phyloP scores from a whole-genome alignment of 495 filamentous ascomycete genomes.

The Penicillium antarcticum region DNA sequence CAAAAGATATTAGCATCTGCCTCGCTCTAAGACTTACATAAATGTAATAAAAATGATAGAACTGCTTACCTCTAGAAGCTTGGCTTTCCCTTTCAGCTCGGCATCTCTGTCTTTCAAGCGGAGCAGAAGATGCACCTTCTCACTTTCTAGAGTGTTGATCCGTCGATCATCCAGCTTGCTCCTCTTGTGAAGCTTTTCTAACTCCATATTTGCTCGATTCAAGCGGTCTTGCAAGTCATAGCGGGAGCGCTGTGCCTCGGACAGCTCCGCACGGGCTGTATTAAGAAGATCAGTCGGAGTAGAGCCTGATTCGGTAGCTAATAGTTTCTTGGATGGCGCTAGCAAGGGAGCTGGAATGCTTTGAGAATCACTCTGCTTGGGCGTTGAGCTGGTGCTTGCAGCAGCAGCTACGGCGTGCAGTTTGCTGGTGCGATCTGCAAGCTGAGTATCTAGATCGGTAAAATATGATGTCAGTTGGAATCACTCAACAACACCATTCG shows the following conservation, averaged over 20 bases:
- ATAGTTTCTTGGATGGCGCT: constrained; percentile 23
- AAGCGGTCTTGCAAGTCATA: constrained; percentile 60
- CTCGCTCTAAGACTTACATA: too few relatives aligned
- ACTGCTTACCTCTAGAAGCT: constrained; percentile 64
- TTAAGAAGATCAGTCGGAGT: constrained; percentile 37
- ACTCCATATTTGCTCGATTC: constrained; percentile 55
- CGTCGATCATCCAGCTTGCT: constrained; percentile 51
- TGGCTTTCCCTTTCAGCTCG: constrained; percentile 77
- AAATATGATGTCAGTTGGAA: constrained; percentile 22
- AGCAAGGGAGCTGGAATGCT: constrained; percentile 12
- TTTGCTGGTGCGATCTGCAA: constrained; percentile 66
- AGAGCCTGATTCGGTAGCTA: constrained; percentile 13
- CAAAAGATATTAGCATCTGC: background rate
- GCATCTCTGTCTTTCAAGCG: constrained; percentile 78
- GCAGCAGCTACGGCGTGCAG: constrained; percentile 29
- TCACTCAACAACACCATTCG: background rate
- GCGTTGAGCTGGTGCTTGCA: background rate
- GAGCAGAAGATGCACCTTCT: constrained; percentile 56
- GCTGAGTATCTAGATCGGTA: constrained; percentile 55
- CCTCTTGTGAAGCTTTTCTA: constrained; percentile 56
- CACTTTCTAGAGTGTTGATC: constrained; percentile 59
- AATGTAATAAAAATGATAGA: background rate
- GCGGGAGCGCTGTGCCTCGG: constrained; percentile 71
- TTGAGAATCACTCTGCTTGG: constrained; percentile 13
- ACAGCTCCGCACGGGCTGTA: constrained; percentile 59